A percentile compares a stretch with the other conserved stretches of the same genome.
Evolutionary conservation across 345 rosid genomes (phyloP).

Genomic region (Eucalyptus erythrocorys): DNA sequence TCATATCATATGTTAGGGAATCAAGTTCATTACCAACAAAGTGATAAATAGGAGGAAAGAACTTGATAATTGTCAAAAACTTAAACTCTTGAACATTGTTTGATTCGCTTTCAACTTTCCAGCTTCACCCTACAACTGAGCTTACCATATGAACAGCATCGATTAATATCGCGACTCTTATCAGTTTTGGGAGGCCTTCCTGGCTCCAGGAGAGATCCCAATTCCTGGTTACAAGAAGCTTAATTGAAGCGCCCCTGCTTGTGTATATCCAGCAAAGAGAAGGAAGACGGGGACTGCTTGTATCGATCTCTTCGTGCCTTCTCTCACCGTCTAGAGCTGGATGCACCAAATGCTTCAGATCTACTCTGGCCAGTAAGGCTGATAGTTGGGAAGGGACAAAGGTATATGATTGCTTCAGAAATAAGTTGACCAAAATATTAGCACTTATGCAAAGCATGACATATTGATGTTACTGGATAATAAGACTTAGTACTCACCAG

Average conservation of each 20-base stretch:
- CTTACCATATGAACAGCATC: conserved; percentile 76
- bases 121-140: conserved; percentile 64
- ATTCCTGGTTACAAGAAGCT: background rate
- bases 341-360: background rate
- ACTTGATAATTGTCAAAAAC: background rate
- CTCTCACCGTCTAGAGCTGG: background rate
- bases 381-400: background rate
- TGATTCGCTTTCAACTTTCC: conserved; percentile 78
- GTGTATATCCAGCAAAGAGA: background rate
- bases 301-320: background rate
- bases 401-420: background rate
- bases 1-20: background rate
- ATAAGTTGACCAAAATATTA: background rate
- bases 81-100: conserved; percentile 49
- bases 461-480: background rate
- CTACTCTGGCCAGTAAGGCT: background rate
- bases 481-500: background rate
- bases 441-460: background rate
- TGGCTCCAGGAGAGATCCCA: conserved; percentile 42
- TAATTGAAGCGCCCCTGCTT: background rate
- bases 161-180: conserved; percentile 6
- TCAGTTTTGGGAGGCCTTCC: conserved; percentile 7
- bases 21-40: background rate
- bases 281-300: background rate
- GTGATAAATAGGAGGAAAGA: background rate